phyloP scores from a whole-genome alignment of 805 yeast genomes.

The Kregervanrija fluxuum region DNA sequence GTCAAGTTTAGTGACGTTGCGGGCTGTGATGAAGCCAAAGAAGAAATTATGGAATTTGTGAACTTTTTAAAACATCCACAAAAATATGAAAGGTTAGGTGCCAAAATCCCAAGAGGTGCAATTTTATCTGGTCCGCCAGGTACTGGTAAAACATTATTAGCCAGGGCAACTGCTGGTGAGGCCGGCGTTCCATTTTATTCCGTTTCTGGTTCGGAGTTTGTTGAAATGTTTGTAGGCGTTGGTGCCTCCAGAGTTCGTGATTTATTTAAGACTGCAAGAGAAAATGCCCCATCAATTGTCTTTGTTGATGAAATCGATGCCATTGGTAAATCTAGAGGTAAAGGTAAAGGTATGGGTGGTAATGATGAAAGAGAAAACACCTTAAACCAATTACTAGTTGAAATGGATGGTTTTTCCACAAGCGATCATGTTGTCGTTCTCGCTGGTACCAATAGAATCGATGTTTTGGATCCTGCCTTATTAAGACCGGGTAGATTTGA shows the following conservation, averaged over 20 bases:
- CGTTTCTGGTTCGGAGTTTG: slow-evolving; percentile 90
- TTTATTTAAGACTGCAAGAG: slow-evolving; percentile 81
- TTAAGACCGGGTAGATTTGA: slow-evolving; percentile 95
- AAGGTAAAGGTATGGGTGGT: slow-evolving; percentile 69
- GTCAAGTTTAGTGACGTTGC: slow-evolving; percentile 86
- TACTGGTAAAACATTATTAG: slow-evolving; percentile 89
- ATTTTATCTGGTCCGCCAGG: slow-evolving; percentile 94
- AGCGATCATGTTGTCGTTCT: slow-evolving; percentile 86
- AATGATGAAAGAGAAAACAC: slow-evolving; percentile 94
- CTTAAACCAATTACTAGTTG: slow-evolving; percentile 84
- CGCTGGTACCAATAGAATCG: slow-evolving; percentile 93
- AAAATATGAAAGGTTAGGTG: slow-evolving; percentile 83
- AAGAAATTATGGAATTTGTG: slow-evolving; percentile 93
- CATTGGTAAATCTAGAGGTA: slow-evolving; percentile 77
- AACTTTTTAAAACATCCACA: slow-evolving; percentile 78
- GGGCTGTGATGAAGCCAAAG: slow-evolving; percentile 91
- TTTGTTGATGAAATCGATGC: slow-evolving; percentile 96
- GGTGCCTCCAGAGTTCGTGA: slow-evolving; percentile 95
- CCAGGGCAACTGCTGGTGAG: slow-evolving; percentile 95
- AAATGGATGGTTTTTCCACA: slow-evolving; percentile 92
- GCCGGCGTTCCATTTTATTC: slow-evolving; percentile 91
- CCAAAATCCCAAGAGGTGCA: slow-evolving; percentile 94
- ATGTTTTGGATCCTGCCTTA: slow-evolving; percentile 81
- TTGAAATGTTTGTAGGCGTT: slow-evolving; percentile 96
- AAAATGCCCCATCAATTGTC: slow-evolving; percentile 83